A percentile compares a stretch with the other conserved stretches of the same genome.
Conservation (phyloP, 257 asterid species). For the Penstemon eatonii region DNA sequence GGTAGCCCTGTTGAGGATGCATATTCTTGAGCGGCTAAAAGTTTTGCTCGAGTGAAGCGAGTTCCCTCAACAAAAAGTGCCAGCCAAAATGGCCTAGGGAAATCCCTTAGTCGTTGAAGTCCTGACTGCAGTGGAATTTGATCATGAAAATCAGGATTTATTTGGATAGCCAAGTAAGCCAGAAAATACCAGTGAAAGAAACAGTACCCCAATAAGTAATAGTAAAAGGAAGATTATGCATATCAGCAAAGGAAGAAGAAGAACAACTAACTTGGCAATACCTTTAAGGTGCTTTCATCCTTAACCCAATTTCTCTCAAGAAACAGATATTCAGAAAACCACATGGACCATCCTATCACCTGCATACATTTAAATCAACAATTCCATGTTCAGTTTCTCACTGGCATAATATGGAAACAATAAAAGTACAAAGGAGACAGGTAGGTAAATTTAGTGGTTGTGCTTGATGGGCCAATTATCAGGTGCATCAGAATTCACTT, state of each 20-base stretch:
- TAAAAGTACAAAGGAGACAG: slow-evolving; percentile 1
- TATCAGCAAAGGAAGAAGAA: not conserved
- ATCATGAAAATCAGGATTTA: slow-evolving; percentile 16
- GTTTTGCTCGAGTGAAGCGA: slow-evolving; percentile 92
- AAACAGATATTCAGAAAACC: slow-evolving; percentile 61
- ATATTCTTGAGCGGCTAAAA: slow-evolving; percentile 92
- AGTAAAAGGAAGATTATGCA: not conserved
- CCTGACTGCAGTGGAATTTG: slow-evolving; percentile 60
- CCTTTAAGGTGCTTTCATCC: slow-evolving; percentile 60
- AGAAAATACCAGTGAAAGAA: slow-evolving; percentile 6
- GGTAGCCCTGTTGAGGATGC: slow-evolving; percentile 80
- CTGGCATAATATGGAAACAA: slow-evolving; percentile 17
- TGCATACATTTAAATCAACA: slow-evolving; percentile 30
- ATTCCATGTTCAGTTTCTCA: slow-evolving; percentile 12
- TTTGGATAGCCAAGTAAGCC: slow-evolving; percentile 22
- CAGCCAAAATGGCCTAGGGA: slow-evolving; percentile 87
- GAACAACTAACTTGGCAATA: slow-evolving; percentile 28
- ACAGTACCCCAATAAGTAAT: not conserved
- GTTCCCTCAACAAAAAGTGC: slow-evolving; percentile 98
- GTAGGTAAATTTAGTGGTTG: not conserved
- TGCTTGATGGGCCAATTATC: not conserved
- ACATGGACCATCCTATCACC: slow-evolving; percentile 76
- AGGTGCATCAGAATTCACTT: not conserved
- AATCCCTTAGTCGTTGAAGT: slow-evolving; percentile 69
- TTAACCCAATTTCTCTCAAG: slow-evolving; percentile 71